Percentiles rank a stretch among this genome's conserved stretches.
Conservation (phyloP, 192 early-diverging fungal genomes). For the Kickxella alabastrina region DNA sequence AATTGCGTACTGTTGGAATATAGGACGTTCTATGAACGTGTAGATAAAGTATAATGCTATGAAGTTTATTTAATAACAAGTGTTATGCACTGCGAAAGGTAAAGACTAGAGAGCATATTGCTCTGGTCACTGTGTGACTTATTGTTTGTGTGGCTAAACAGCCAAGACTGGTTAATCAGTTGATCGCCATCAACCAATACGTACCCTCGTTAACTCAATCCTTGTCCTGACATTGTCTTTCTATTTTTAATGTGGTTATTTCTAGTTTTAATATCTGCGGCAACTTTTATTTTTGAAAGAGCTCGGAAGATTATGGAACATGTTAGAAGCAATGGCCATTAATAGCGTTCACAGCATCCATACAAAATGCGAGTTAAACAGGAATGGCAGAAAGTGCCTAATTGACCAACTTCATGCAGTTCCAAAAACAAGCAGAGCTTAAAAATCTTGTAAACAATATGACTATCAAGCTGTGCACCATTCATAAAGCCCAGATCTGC, state of each 20-base stretch:
- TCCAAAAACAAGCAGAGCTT: conserved; percentile 7
- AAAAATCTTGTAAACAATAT: conserved; percentile 1
- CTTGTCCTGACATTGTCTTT: background rate
- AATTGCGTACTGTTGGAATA: background rate
- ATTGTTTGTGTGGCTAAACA: too few species aligned
- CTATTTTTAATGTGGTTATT: background rate
- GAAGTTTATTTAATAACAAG: too few species aligned
- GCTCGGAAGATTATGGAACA: background rate
- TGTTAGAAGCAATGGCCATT: background rate
- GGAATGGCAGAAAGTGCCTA: conserved; percentile 1
- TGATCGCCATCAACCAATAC: too few species aligned
- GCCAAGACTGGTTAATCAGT: too few species aligned
- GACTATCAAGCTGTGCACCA: conserved; percentile 4
- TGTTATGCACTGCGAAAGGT: too few species aligned
- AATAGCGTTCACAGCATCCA: conserved; percentile 1
- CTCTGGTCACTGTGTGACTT: too few species aligned
- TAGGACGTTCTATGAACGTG: too few species aligned
- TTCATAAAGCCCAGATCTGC: conserved; percentile 13
- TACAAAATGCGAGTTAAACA: conserved; percentile 2
- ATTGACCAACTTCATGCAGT: conserved; percentile 12
- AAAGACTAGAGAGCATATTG: too few species aligned
- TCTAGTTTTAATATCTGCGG: background rate
- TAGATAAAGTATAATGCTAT: too few species aligned
- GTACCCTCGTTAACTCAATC: too few species aligned
- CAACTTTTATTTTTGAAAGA: conserved; percentile 6